Conservation (phyloP, 139 green algal genomes). For the Tetradesmus lagerheimii region DNA sequence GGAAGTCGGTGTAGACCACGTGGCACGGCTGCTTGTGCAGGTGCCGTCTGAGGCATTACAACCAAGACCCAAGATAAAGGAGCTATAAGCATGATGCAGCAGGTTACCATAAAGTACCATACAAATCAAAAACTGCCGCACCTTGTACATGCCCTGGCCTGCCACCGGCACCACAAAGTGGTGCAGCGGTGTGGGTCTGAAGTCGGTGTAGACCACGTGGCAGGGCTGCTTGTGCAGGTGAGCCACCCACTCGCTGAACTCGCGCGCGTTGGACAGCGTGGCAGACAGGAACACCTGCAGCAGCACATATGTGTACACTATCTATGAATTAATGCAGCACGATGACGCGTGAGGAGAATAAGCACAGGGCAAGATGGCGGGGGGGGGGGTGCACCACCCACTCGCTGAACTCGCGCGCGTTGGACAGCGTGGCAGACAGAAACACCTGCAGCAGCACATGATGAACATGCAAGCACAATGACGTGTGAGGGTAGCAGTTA, state of each 20-base stretch:
- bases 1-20: conserved; percentile 96
- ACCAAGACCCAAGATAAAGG: too few relatives aligned
- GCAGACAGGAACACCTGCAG: conserved; percentile 95
- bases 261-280: conserved; percentile 94
- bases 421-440: conserved; percentile 97
- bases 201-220: conserved; percentile 98
- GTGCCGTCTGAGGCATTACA: too few relatives aligned
- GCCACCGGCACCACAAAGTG: conserved; percentile 78
- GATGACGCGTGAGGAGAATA: too few relatives aligned
- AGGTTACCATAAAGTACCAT: too few relatives aligned
- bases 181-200: conserved; percentile 94
- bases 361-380: too few relatives aligned
- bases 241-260: conserved; percentile 97
- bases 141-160: conserved; percentile 46
- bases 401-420: conserved; percentile 93
- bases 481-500: too few relatives aligned
- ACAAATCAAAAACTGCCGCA: too few relatives aligned
- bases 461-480: too few relatives aligned
- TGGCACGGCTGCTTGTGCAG: conserved; percentile 90
- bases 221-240: conserved; percentile 88
- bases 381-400: conserved; percentile 91
- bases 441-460: conserved; percentile 79
- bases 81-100: too few relatives aligned
- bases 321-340: too few relatives aligned
- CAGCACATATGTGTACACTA: too few relatives aligned